Base-by-base conservation (phyloP, 2,329 filamentous ascomycete genomes). In the Helotiales sp. region DNA sequence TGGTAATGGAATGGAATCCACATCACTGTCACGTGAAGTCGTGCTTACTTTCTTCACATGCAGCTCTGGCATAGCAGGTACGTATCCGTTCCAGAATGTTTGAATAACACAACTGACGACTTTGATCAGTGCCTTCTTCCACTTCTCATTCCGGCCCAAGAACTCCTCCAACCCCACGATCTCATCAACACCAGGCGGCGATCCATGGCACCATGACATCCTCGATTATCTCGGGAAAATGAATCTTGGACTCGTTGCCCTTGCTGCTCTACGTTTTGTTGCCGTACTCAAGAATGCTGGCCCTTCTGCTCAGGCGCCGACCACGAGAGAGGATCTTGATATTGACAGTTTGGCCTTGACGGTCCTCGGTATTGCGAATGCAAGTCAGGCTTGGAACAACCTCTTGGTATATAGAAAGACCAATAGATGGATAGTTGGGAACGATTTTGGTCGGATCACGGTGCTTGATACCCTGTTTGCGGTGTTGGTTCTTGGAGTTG, bases 381-480 rank as follows among this genome's bases (percentile, higher is more conserved):
- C 46, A n/a, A 56, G 54, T 34, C 54, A 56, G 29, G 46, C 46
- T 12, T 44, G 29, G 29, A 31, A 29, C 6, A 56, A 56, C 25
- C 27, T 56, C 17, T 22, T 33, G 19, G 29, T 54, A 30, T n/a
- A 27, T 22, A 46, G 40, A 10, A 36, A 48, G 4, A 47, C 15
- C 13, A 30, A 47, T 36, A 15, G 52, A 17, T 48, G 52, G 38
- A 48, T 54, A 13, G 13, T 54, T 10, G 40, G 25, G 24, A 55
- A 40, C 9, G 44, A 46, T 2, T 42, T 42, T 33, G 54, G 51
- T 51, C 17, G 44, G 3, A 56, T 56, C 25, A 56, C 54, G n/a
- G 36, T 56, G 9, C 29, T 56, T 25, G 54, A 56, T 56, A 50
- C 47, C 2, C 27, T 51, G 46, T 56, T 56, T 46, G 19, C 36